Percentiles rank a stretch among this genome's conserved stretches.
Evolutionary conservation across 2,329 filamentous ascomycete genomes (phyloP).

Genomic region (Dothideomycetidae sp.): DNA sequence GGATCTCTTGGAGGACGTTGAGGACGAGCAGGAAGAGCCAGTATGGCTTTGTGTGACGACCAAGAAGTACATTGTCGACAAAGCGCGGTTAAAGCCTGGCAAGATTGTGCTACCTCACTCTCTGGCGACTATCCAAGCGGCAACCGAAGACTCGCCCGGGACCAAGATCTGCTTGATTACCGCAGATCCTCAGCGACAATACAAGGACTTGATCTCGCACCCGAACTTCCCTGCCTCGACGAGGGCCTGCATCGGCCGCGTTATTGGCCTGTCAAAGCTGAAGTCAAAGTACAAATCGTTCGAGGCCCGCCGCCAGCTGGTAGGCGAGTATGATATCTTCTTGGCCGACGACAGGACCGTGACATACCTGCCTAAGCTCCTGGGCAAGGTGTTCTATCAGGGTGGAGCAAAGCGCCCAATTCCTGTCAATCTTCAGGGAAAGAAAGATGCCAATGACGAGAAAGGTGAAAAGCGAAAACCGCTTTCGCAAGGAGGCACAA

Average conservation of each 20-base stretch:
- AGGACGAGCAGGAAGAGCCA: constrained; percentile 35
- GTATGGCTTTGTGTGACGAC: constrained; percentile 50
- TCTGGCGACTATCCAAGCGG: constrained; percentile 42
- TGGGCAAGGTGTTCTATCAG: constrained; percentile 92
- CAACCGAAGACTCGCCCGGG: constrained; percentile 22
- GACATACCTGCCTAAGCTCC: constrained; percentile 53
- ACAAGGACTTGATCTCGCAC: constrained; percentile 75
- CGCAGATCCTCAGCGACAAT: constrained; percentile 66
- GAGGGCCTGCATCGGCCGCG: constrained; percentile 35
- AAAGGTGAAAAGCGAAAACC: constrained; percentile 36
- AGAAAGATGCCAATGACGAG: constrained; percentile 32
- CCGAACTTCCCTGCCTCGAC: constrained; percentile 41
- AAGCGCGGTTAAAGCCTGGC: constrained; percentile 65
- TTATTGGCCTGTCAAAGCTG: constrained; percentile 74
- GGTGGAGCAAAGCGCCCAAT: constrained; percentile 70
- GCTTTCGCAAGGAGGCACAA: constrained; percentile 25
- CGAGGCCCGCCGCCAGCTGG: constrained; percentile 71
- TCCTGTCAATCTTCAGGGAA: constrained; percentile 57
- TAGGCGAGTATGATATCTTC: constrained; percentile 81
- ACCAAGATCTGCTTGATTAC: constrained; percentile 73
- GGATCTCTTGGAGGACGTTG: constrained; percentile 38
- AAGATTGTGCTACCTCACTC: constrained; percentile 46
- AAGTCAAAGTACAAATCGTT: constrained; percentile 82
- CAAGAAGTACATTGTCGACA: constrained; percentile 56
- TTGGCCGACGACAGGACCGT: constrained; percentile 79